Evolutionary conservation across 2,329 filamentous ascomycete genomes (phyloP).

Genomic region (Nothopassalora personata): DNA sequence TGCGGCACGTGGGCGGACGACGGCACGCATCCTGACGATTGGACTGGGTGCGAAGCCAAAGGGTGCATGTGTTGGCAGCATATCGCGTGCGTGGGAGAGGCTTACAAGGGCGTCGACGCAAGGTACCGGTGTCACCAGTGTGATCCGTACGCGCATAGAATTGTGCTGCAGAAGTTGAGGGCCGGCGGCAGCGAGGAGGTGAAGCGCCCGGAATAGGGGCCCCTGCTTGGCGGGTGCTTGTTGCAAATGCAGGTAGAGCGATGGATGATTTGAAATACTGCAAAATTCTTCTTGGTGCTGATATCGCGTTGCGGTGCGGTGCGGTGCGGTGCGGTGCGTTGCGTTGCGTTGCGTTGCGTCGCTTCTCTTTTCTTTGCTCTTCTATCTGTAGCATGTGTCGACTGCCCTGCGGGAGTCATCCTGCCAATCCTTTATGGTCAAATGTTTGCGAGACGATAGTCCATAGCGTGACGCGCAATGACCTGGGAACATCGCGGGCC

Average conservation of each 20-base stretch:
- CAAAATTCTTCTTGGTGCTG: background rate
- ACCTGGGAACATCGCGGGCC: too few relatives aligned
- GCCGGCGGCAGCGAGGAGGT: background rate
- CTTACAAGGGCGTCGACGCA: constrained; percentile 3
- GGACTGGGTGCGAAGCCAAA: constrained; percentile 21
- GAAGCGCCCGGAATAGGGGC: background rate
- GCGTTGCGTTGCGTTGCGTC: too few relatives aligned
- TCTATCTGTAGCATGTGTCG: too few relatives aligned
- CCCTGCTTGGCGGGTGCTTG: background rate
- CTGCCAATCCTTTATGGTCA: too few relatives aligned
- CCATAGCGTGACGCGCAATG: too few relatives aligned
- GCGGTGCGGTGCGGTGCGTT: too few relatives aligned
- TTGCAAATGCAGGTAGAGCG: background rate
- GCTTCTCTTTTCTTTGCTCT: too few relatives aligned
- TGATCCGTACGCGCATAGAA: constrained; percentile 21
- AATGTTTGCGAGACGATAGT: too few relatives aligned
- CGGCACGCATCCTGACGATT: constrained; percentile 10
- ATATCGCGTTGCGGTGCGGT: background rate
- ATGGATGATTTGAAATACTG: background rate
- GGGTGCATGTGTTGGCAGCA: constrained; percentile 30
- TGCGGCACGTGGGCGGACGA: constrained; percentile 23
- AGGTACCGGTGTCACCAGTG: constrained; percentile 25
- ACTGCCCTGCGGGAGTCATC: too few relatives aligned
- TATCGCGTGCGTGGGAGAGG: constrained; percentile 20
- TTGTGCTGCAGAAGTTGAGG: constrained; percentile 15